These are phyloP conservation scores for Jacaranda mimosifolia DNA, from an alignment of 257 asterid genomes.

Conservation along the genomic window DNA sequence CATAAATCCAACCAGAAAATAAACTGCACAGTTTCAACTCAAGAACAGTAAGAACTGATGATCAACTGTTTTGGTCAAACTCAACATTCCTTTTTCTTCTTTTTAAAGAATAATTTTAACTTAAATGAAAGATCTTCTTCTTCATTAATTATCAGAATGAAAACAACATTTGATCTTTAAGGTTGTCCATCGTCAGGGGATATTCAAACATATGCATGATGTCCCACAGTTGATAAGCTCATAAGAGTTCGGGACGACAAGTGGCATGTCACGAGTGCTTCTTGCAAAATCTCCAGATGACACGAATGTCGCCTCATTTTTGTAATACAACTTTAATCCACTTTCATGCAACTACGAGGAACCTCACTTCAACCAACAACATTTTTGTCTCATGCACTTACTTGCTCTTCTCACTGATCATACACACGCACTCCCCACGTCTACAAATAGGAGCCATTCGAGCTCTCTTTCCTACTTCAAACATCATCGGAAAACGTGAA, in stretches of 20 bases:
- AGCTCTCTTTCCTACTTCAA: neutral
- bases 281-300: slow-evolving; percentile 25
- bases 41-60: too few species aligned
- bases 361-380: slow-evolving; percentile 43
- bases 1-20: too few species aligned
- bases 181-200: neutral
- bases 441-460: slow-evolving; percentile 28
- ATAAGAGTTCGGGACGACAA: slow-evolving; percentile 23
- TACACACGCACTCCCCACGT: slow-evolving; percentile 3
- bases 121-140: neutral
- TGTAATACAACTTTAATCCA: slow-evolving; percentile 52
- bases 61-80: neutral
- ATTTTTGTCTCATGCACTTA: slow-evolving; percentile 5
- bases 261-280: slow-evolving; percentile 30
- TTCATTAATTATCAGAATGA: slow-evolving; percentile 18
- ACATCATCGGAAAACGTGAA: neutral
- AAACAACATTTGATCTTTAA: slow-evolving; percentile 11
- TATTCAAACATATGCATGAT: slow-evolving; percentile 14
- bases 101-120: neutral
- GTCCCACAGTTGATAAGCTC: neutral
- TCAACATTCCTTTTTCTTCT: neutral
- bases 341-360: slow-evolving; percentile 71
- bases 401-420: too few species aligned
- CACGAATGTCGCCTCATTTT: slow-evolving; percentile 13
- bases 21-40: too few species aligned